Percentiles rank a stretch among this genome's conserved stretches.
These are phyloP conservation scores for Penicillium silybi DNA, from an alignment of 495 filamentous ascomycete genomes.

Conservation along the genomic window DNA sequence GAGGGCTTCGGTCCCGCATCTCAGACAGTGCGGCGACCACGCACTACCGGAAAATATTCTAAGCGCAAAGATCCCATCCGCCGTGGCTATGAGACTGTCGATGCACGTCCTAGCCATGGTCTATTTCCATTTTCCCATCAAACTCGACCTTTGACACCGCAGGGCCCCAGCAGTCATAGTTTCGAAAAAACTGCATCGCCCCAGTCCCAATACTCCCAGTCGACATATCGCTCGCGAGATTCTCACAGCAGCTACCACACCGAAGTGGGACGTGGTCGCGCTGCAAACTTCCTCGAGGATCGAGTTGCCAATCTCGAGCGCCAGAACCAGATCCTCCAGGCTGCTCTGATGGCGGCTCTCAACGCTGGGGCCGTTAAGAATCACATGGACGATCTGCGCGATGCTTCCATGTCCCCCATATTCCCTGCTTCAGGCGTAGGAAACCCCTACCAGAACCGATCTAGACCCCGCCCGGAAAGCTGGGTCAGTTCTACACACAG, in stretches of 20 bases:
- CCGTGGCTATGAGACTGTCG: slow-evolving; percentile 13
- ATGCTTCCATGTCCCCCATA: slow-evolving; percentile 14
- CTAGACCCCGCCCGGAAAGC: slow-evolving; percentile 27
- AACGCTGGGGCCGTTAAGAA: slow-evolving; percentile 30
- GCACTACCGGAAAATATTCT: slow-evolving; percentile 6
- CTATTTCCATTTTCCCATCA: slow-evolving; percentile 7
- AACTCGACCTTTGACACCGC: slow-evolving; percentile 25
- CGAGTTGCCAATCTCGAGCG: slow-evolving; percentile 41
- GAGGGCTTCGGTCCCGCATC: slow-evolving; percentile 26
- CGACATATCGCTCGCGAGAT: slow-evolving; percentile 20
- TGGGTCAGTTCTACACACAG: slow-evolving; percentile 34
- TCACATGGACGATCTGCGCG: slow-evolving; percentile 22
- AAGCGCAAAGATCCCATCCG: slow-evolving; percentile 3
- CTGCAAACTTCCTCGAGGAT: slow-evolving; percentile 27
- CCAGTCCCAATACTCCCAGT: slow-evolving; percentile 21
- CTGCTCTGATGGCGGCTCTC: slow-evolving; percentile 40
- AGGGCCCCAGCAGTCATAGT: slow-evolving; percentile 16
- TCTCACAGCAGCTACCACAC: slow-evolving; percentile 17
- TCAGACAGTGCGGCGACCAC: slow-evolving; percentile 4
- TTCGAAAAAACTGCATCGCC: slow-evolving; percentile 23
- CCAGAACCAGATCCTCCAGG: slow-evolving; percentile 45
- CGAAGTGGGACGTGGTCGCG: slow-evolving; percentile 3
- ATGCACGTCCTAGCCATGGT: slow-evolving; percentile 5
- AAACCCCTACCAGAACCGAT: slow-evolving; percentile 14
- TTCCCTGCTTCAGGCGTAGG: slow-evolving; percentile 3